phyloP scores from a whole-genome alignment of 2,329 filamentous ascomycete species.

The Clonostachys solani region DNA sequence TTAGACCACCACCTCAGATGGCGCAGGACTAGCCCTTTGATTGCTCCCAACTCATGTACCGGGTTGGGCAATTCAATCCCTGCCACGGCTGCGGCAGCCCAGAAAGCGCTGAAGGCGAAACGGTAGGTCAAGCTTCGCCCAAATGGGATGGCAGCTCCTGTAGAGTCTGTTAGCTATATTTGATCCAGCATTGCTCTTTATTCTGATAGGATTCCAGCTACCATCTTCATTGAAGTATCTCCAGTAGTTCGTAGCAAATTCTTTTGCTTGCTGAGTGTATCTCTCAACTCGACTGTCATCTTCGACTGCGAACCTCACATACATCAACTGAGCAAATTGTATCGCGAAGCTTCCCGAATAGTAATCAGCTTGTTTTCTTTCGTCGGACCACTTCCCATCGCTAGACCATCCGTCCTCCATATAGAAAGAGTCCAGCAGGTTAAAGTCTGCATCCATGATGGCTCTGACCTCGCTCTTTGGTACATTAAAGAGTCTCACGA shows the following conservation, averaged over 20 bases:
- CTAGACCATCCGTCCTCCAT: conserved; percentile 39
- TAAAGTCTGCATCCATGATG: conserved; percentile 33
- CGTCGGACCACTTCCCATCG: conserved; percentile 34
- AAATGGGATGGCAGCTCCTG: conserved; percentile 46
- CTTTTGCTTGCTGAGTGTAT: conserved; percentile 30
- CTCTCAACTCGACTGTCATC: conserved; percentile 27
- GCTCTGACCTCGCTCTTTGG: conserved; percentile 18
- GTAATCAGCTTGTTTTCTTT: conserved; percentile 38
- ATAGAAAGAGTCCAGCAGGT: conserved; percentile 38
- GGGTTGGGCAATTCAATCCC: conserved; percentile 29
- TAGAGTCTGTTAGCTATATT: background rate
- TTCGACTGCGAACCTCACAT: conserved; percentile 33
- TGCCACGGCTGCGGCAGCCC: conserved; percentile 36
- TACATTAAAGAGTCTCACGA: conserved; percentile 33
- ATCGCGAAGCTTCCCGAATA: conserved; percentile 51
- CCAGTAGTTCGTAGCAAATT: conserved; percentile 35
- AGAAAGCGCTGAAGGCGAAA: conserved; percentile 45
- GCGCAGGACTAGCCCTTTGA: conserved; percentile 44
- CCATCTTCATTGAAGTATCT: conserved; percentile 41
- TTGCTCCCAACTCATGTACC: conserved; percentile 25
- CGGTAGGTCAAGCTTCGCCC: conserved; percentile 46
- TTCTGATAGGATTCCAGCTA: conserved; percentile 9
- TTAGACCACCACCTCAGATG: conserved; percentile 45
- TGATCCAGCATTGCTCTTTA: background rate
- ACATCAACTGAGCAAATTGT: conserved; percentile 44